Percentiles rank a stretch among this genome's conserved stretches.
phyloP scores from a whole-genome alignment of 2,329 filamentous ascomycete species.

The Penicillium italicum region DNA sequence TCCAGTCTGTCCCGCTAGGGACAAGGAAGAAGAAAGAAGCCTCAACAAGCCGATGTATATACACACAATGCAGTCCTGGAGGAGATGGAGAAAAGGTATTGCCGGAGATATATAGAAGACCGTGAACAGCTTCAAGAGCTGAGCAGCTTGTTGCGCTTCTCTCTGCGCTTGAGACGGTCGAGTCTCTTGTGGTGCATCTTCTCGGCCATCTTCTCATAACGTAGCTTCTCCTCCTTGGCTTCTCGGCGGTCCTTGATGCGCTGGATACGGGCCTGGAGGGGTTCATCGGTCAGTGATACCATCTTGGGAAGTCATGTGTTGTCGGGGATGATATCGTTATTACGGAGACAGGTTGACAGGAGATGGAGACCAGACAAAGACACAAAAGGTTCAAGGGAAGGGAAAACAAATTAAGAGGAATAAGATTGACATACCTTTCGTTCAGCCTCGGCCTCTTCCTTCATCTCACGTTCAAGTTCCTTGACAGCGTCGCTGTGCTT shows the following conservation, averaged over 20 bases:
- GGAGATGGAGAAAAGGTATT: not conserved
- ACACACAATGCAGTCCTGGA: conserved; percentile 1
- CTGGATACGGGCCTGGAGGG: conserved; percentile 66
- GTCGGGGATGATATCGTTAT: not conserved
- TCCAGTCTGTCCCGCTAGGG: conserved; percentile 2
- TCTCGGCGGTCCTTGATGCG: conserved; percentile 79
- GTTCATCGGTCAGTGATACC: not conserved
- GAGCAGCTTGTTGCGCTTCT: conserved; percentile 72
- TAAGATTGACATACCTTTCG: conserved; percentile 60
- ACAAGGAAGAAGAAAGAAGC: not conserved
- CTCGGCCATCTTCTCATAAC: conserved; percentile 89
- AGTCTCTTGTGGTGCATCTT: conserved; percentile 98
- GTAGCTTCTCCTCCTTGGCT: conserved; percentile 86
- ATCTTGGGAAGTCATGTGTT: conserved; percentile 2
- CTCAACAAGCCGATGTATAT: conserved; percentile 1
- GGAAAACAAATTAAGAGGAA: not conserved
- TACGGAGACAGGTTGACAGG: not conserved
- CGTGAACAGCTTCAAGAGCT: conserved; percentile 36
- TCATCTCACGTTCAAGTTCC: conserved; percentile 91
- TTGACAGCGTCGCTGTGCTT: conserved; percentile 72
- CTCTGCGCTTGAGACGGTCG: conserved; percentile 86
- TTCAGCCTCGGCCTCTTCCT: conserved; percentile 89
- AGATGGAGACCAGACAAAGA: not conserved
- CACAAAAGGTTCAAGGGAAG: not conserved
- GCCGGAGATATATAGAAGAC: conserved; percentile 8